Percentiles rank a stretch among this genome's conserved stretches.
phyloP scores from a whole-genome alignment of 2,329 filamentous ascomycete genomes.

The Colletotrichum sp. region DNA sequence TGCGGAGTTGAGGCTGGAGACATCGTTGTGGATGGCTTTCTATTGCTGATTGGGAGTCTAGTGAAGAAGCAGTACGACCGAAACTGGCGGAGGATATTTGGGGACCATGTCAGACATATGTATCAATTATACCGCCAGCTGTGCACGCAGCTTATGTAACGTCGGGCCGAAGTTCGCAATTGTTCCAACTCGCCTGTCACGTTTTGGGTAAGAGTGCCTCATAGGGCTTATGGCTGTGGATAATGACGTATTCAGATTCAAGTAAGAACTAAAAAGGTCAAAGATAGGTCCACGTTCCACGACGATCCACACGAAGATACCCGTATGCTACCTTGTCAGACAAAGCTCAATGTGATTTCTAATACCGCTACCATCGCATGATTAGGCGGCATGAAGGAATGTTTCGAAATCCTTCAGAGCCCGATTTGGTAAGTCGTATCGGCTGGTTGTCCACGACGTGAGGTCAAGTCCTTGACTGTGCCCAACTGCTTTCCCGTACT shows the following conservation, averaged over 20 bases:
- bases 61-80: not conserved
- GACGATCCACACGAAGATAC: not conserved
- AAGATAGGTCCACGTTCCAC: not conserved
- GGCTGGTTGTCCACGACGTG: not conserved
- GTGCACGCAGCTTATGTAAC: not conserved
- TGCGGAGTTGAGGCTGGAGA: not conserved
- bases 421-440: not conserved
- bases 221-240: not conserved
- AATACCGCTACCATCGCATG: not conserved
- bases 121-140: not conserved
- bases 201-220: not conserved
- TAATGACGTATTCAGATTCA: not conserved
- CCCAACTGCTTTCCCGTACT: not conserved
- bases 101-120: not conserved
- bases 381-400: not conserved
- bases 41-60: not conserved
- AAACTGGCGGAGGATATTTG: not conserved
- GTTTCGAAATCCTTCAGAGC: not conserved
- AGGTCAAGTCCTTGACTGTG: not conserved
- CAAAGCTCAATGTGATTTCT: not conserved
- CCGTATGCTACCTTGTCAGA: not conserved
- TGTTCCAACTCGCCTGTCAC: not conserved
- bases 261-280: not conserved
- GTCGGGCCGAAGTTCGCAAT: not conserved
- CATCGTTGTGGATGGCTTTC: not conserved